Conservation (phyloP, 306 rosid species). For the Quercus wislizeni region DNA sequence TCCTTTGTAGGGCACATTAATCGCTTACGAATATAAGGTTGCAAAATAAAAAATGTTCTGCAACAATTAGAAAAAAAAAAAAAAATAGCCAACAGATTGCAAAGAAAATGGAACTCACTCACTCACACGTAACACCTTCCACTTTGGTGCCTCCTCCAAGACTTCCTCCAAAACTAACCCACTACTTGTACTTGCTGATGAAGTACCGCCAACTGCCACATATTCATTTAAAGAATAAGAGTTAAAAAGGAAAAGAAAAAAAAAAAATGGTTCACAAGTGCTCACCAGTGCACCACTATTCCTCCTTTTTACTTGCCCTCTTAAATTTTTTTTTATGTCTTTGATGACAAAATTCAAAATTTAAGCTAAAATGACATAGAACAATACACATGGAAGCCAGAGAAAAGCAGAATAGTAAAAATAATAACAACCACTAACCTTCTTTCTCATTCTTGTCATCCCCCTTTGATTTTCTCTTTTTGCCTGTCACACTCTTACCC, state of each 20-base stretch:
- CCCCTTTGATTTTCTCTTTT: conserved; percentile 63
- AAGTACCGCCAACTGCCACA: conserved; percentile 50
- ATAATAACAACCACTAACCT: conserved; percentile 35
- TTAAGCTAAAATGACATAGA: neutral
- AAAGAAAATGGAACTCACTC: conserved; percentile 79
- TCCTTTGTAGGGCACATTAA: neutral
- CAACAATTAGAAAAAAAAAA: neutral
- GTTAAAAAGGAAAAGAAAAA: neutral
- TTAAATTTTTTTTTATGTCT: neutral
- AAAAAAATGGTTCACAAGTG: conserved; percentile 1
- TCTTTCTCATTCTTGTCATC: conserved; percentile 45
- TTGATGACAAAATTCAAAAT: conserved; percentile 10
- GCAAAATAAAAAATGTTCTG: neutral
- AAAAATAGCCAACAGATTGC: conserved; percentile 21
- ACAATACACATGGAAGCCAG: conserved; percentile 3
- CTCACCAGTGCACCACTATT: neutral
- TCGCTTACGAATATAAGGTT: neutral
- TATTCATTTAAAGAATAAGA: conserved; percentile 17
- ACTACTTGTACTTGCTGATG: conserved; percentile 41
- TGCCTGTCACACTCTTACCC: conserved; percentile 47
- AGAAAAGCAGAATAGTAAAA: neutral
- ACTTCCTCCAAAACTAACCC: conserved; percentile 71
- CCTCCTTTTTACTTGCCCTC: neutral
- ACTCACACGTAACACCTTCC: conserved; percentile 99
- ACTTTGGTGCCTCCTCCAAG: conserved; percentile 96